A percentile compares a stretch with the other conserved stretches of the same genome.
phyloP scores from a whole-genome alignment of 352 stramenopile species.

The Phytophthora gonapodyides region DNA sequence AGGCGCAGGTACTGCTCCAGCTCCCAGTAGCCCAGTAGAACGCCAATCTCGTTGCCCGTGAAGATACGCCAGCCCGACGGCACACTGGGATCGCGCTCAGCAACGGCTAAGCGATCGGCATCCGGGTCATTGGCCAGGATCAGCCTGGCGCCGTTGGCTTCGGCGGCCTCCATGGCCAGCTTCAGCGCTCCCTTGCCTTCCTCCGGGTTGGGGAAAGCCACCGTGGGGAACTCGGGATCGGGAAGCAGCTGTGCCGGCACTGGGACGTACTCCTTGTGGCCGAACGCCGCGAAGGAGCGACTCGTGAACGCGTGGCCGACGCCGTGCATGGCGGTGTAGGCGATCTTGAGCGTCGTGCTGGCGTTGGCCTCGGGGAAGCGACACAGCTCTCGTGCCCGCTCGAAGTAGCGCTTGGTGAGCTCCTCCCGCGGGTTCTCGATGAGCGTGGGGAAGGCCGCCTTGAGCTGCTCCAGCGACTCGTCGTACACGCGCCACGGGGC shows the following conservation, averaged over 20 bases:
- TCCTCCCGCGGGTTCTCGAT: conserved; percentile 75
- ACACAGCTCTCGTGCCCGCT: conserved; percentile 56
- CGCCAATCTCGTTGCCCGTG: conserved; percentile 98
- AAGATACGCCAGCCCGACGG: conserved; percentile 95
- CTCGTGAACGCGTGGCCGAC: conserved; percentile 94
- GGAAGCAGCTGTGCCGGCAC: conserved; percentile 91
- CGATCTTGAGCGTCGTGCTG: conserved; percentile 73
- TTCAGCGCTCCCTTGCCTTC: conserved; percentile 97
- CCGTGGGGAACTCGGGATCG: conserved; percentile 96
- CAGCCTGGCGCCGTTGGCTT: conserved; percentile 70
- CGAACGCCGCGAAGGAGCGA: conserved; percentile 92
- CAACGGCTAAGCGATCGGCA: conserved; percentile 97
- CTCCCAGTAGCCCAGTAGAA: conserved; percentile 94
- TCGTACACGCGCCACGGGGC: conserved; percentile 83
- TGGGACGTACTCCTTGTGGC: conserved; percentile 80
- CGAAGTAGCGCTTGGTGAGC: conserved; percentile 77
- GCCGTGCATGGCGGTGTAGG: conserved; percentile 99
- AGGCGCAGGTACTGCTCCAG: conserved; percentile 67
- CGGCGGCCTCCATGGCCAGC: conserved; percentile 90
- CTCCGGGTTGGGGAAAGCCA: conserved; percentile 98
- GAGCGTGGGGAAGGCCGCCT: conserved; percentile 42
- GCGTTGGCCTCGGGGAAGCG: conserved; percentile 73
- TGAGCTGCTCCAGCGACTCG: conserved; percentile 39
- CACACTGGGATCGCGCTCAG: conserved; percentile 80
- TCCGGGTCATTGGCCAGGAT: conserved; percentile 99